Evolutionary conservation across 257 asterid genomes (phyloP), one percentile per base, ranked within the genome.

Genomic region (Solanum chiquidenum): DNA sequence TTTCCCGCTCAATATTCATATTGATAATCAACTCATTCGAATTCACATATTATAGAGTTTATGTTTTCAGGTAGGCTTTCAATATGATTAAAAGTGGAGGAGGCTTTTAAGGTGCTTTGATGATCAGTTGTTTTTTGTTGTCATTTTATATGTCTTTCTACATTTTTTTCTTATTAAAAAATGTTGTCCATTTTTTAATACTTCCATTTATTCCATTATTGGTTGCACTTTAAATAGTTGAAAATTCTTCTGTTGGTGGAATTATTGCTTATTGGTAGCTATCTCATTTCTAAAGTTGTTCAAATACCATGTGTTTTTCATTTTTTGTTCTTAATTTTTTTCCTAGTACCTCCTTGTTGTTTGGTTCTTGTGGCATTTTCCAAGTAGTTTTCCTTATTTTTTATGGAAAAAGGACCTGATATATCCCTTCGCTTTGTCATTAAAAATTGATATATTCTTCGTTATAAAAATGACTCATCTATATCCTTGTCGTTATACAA

Each of bases 181-280:
- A 38, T 38, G 34, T 76, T 80, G 37, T 27, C 37, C 66, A 79
- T 44, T 80, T 49, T 25, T 14, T 9, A 77, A 52, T 44, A 46
- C 10, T 29, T 80, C 52, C 25, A 25, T 13, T 79, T 13, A 9
- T 12, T 79, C 16, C 38, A 42, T 77, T 77, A 72, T 73, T 73
- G 82, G 82, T 34, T 35, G 49, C 49, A 74, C 49, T 74, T 73
- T 75, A 37, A 76, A 31, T 75, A 23, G 58, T 75, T 75, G 55
- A 37, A 38, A 21, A 21, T 76, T n/a, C 6, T 40, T n/a, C 14
- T 4, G n/a, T 25, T 42, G 84, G 25, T 44, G 38, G 84, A 25
- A 14, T 79, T 44, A 46, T 27, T 80, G 11, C 85, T 46, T 46
- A 2, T 80, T 79, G 40, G 25, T 44, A 77, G 84, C 25, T 77